These are phyloP conservation scores for Juncus inflexus DNA, from an alignment of 176 grass and related monocot species.

Conservation along the genomic window DNA sequence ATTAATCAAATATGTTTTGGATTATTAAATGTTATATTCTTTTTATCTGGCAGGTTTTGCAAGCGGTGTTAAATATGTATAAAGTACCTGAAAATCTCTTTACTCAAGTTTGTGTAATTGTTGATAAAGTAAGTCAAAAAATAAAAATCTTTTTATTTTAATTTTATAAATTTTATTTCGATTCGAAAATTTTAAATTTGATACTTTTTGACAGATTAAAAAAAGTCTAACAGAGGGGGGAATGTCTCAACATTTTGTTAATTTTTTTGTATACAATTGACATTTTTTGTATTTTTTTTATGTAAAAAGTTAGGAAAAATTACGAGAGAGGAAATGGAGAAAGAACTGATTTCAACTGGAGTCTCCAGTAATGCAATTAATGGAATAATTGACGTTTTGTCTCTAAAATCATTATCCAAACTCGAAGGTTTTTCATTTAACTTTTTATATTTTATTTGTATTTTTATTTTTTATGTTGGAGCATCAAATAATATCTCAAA, in stretches of 20 bases:
- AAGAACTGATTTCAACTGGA: conserved; percentile 50
- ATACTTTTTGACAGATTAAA: no score
- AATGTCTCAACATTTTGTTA: conserved; percentile 28
- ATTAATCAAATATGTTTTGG: no score
- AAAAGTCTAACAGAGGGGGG: not conserved
- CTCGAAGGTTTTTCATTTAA: conserved; percentile 64
- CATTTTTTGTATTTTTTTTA: not conserved
- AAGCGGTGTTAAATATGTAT: conserved; percentile 64
- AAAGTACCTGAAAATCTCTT: conserved; percentile 68
- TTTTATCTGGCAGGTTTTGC: conserved; percentile 58
- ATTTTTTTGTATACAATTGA: conserved; percentile 12
- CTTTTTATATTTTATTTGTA: conserved; percentile 19
- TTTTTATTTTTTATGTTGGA: not conserved
- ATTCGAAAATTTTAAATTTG: not conserved
- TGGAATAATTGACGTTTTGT: conserved; percentile 76
- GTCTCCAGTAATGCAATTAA: conserved; percentile 61
- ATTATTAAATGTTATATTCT: not conserved
- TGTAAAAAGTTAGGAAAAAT: conserved; percentile 56
- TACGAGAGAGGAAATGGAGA: conserved; percentile 70
- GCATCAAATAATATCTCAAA: no score
- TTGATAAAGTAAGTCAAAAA: conserved; percentile 58
- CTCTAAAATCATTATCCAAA: conserved; percentile 65
- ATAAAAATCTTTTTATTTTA: not conserved
- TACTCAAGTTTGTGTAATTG: conserved; percentile 66
- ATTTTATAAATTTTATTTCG: not conserved